Evolutionary conservation across 495 filamentous ascomycete species (phyloP), one percentile per base, ranked within the genome.

Genomic region (Aspergillus bridgeri): DNA sequence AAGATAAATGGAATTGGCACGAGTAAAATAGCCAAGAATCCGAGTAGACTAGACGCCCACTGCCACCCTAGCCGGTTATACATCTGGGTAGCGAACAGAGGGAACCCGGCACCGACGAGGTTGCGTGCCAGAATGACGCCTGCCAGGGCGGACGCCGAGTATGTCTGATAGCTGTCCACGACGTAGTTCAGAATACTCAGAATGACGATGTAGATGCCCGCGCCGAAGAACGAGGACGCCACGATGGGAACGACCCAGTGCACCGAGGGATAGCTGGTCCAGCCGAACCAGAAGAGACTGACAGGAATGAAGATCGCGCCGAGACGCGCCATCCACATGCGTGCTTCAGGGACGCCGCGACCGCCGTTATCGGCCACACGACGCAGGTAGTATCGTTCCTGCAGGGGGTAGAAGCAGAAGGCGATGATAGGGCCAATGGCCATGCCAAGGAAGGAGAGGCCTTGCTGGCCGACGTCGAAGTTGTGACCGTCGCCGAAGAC

Each of bases 11-110:
- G 84, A 25, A 87, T 79, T 0, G 84, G 84, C 63, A 86, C 75
- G 63, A 87, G 52, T 11, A 75, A 69, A 13, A 87, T 61, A 5
- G 83, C 76, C 47, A 88, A 67, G 57, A 87, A 86, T 0, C 78
- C 84, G 11, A 87, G 62, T 22, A 87, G 55, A 67, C 78, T 82
- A 1, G 79, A 83, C 15, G 85, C 85, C 84, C 84, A 87, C 24
- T 68, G 75, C 38, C 79, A 83, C 4, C 82, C 85, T 21, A 89
- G 68, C 20, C 70, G 78, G 15, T 83, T 58, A 57, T 89, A 90
- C 79, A 89, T 76, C 60, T 74, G 72, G 7, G 68, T 67, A n/a
- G 69, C 71, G 59, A 79, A 79, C 25, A 81, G 57, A 6, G 78
- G 76, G 49, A 79, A 79, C 0, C 75, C 76, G 17, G 70, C 77